These are phyloP conservation scores for Fragilariopsis cylindrus DNA, from an alignment of 108 stramenopile genomes.

Conservation along the genomic window DNA sequence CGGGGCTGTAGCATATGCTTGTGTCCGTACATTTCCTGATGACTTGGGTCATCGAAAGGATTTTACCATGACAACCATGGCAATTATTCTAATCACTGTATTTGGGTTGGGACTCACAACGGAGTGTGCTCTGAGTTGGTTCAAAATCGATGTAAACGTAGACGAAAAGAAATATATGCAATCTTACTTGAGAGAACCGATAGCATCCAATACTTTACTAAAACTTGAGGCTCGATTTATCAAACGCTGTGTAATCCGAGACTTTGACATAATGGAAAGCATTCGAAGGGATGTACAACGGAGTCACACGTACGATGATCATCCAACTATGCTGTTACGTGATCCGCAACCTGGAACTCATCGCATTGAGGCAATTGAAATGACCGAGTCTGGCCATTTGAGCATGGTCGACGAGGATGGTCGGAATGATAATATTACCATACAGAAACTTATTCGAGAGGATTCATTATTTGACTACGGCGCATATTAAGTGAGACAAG, in stretches of 20 bases:
- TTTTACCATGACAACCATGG: constrained; percentile 66
- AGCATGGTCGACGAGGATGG: background rate
- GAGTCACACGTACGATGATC: background rate
- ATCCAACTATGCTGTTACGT: constrained; percentile 6
- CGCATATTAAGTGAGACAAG: constrained; percentile 9
- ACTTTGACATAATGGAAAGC: constrained; percentile 39
- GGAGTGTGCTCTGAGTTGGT: constrained; percentile 40
- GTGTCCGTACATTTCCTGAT: constrained; percentile 66
- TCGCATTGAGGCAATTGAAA: constrained; percentile 26
- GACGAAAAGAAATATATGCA: constrained; percentile 66
- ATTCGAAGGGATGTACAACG: constrained; percentile 21
- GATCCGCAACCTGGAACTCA: constrained; percentile 3
- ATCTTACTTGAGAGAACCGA: constrained; percentile 33
- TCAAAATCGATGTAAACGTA: constrained; percentile 56
- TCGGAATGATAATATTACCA: constrained; percentile 9
- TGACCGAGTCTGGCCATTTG: constrained; percentile 32
- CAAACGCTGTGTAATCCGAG: constrained; percentile 40
- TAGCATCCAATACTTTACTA: constrained; percentile 31
- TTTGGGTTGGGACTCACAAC: constrained; percentile 65
- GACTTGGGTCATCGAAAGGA: constrained; percentile 38
- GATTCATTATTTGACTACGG: constrained; percentile 47
- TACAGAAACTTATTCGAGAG: constrained; percentile 30
- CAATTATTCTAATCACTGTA: constrained; percentile 62
- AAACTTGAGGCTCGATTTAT: constrained; percentile 38
- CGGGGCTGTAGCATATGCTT: constrained; percentile 84